Evolutionary conservation across 495 filamentous ascomycete species (phyloP), one percentile per base, ranked within the genome.

Genomic region (Cryomyces minteri): DNA sequence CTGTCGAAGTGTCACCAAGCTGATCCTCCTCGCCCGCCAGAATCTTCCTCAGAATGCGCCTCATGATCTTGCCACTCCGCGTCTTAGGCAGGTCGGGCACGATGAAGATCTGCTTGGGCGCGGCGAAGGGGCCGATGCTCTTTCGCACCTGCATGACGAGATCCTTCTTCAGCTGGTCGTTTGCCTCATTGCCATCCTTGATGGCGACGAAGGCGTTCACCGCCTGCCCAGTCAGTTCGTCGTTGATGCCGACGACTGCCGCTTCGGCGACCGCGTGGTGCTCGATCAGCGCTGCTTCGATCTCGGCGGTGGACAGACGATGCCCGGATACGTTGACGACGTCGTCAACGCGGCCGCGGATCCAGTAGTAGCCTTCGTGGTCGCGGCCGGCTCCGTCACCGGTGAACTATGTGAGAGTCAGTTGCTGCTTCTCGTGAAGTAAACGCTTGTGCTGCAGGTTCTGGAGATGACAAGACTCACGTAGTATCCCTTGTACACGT

Each of bases 351-450:
- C 90, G 85, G 41, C 90, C 92, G 47, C 92, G 87, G 63, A 99
- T 96, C 92, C 92, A 96, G 74, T 96, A 96, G 70, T 96, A 96
- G 43, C 90, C 90, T 52, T 99, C 92, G 64, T 94, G 84, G 61
- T 99, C 90, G 56, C 92, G 82, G 51, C 83, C 92, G 47, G 92
- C 90, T 54, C 92, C 92, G 62, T 99, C 90, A 51, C 90, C 90
- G 28, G 92, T 99, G 73, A 96, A 98, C 85, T 94, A 54, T 4
- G 55, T 76, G 48, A 73, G 61, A 48, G 40, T 18, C 32, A 36
- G 25, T 58, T n/a, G 32, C 11, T 39, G 12, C 5, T 31, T 37
- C 33, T 36, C 8, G 4, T 18, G 10, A 33, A 32, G 18, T 18
- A n/a, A 12, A 28, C 12, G 18, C 18, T 25, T 25, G 18, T 25